phyloP scores from a whole-genome alignment of 352 stramenopile genomes.

The Phytophthora chlamydospora region DNA sequence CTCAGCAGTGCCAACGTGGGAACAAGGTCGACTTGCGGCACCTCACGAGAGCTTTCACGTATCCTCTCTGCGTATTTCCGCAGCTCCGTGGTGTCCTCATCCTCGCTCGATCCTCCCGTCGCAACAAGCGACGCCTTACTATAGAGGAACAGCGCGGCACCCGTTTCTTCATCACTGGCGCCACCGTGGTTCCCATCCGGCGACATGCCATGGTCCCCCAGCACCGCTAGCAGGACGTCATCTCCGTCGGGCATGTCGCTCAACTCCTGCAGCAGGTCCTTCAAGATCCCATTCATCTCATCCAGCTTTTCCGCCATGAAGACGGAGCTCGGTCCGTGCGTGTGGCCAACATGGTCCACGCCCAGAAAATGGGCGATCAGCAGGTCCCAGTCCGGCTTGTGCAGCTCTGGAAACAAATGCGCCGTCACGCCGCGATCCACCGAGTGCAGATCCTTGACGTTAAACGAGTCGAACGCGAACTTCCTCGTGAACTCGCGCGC shows the following conservation, averaged over 20 bases:
- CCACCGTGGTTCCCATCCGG: constrained; percentile 98
- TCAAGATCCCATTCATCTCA: constrained; percentile 95
- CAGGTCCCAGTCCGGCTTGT: constrained; percentile 72
- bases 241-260: constrained; percentile 56
- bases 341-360: constrained; percentile 99
- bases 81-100: constrained; percentile 16
- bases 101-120: constrained; percentile 1
- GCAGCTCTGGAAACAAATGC: constrained; percentile 79
- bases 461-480: constrained; percentile 97
- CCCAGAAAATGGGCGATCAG: constrained; percentile 91
- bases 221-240: constrained; percentile 91
- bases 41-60: constrained; percentile 38
- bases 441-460: constrained; percentile 98
- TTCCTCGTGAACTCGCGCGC: constrained; percentile 89
- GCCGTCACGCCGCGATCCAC: constrained; percentile 94
- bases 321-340: constrained; percentile 92
- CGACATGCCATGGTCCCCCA: constrained; percentile 99
- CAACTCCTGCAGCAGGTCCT: constrained; percentile 70
- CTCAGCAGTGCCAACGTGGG: constrained; percentile 94
- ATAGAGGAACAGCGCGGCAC: constrained; percentile 95
- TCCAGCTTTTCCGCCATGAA: constrained; percentile 96
- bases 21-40: constrained; percentile 97
- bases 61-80: constrained; percentile 34
- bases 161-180: constrained; percentile 94
- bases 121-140: constrained; percentile 54